phyloP scores from a whole-genome alignment of 495 filamentous ascomycete genomes.

The Chaetomium cochliodes region DNA sequence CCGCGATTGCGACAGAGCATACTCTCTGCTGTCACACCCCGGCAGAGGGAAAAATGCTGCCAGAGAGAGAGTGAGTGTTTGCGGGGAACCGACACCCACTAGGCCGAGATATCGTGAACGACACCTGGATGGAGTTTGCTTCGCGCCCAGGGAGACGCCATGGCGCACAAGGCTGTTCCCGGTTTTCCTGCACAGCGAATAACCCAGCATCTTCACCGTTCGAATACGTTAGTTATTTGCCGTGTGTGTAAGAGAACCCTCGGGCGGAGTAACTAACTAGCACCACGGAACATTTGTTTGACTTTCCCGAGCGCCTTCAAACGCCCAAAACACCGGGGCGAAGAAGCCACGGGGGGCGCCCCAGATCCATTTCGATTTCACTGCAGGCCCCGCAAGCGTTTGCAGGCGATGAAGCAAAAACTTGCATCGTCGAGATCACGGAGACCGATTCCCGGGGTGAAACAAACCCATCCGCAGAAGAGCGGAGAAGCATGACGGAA shows the following conservation, averaged over 20 bases:
- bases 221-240: neutral
- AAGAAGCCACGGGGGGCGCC: neutral
- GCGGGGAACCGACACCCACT: neutral
- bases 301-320: neutral
- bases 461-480: neutral
- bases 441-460: slow-evolving; percentile 1
- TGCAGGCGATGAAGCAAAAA: neutral
- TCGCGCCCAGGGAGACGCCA: neutral
- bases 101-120: no score
- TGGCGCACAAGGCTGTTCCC: neutral
- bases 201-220: neutral
- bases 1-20: slow-evolving; percentile 5
- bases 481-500: slow-evolving; percentile 13
- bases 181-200: neutral
- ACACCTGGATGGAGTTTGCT: neutral
- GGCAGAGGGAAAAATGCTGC: neutral
- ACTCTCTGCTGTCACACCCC: neutral
- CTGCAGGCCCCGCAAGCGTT: slow-evolving; percentile 9
- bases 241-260: neutral
- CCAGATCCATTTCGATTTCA: neutral
- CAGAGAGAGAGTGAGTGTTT: no score
- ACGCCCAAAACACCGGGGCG: neutral
- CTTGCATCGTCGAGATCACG: neutral
- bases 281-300: neutral
- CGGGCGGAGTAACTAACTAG: neutral